Conservation (phyloP, 2,329 filamentous ascomycete species). For the Penicillium sp. region DNA sequence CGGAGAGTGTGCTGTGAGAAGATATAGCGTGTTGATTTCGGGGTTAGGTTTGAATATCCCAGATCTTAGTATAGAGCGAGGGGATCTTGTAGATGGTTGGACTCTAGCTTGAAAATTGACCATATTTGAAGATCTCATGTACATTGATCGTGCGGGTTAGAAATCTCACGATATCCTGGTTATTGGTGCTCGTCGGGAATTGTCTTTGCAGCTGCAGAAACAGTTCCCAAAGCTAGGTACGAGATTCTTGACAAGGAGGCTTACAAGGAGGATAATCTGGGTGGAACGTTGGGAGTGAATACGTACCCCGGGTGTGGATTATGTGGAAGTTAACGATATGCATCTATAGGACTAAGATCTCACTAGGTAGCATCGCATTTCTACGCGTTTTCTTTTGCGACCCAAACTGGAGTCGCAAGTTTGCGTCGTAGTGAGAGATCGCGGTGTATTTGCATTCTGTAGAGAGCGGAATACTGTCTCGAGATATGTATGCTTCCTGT, state of each 20-base stretch:
- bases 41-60: neutral
- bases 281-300: conserved; percentile 37
- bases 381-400: conserved; percentile 45
- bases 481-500: conserved; percentile 22
- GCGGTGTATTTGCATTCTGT: conserved; percentile 25
- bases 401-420: conserved; percentile 37
- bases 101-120: neutral
- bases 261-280: conserved; percentile 24
- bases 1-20: neutral
- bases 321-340: conserved; percentile 20
- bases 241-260: conserved; percentile 44
- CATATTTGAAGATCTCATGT: neutral
- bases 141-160: too few relatives aligned
- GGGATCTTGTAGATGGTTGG: neutral
- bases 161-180: conserved; percentile 42
- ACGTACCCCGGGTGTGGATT: conserved; percentile 39
- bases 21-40: neutral
- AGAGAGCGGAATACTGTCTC: too few relatives aligned
- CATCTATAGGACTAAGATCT: neutral
- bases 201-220: conserved; percentile 45
- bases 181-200: conserved; percentile 49
- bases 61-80: neutral
- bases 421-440: conserved; percentile 37
- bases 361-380: conserved; percentile 36
- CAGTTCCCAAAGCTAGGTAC: conserved; percentile 38